Conservation (phyloP, 495 filamentous ascomycete species). For the Amorphotheca resinae region DNA sequence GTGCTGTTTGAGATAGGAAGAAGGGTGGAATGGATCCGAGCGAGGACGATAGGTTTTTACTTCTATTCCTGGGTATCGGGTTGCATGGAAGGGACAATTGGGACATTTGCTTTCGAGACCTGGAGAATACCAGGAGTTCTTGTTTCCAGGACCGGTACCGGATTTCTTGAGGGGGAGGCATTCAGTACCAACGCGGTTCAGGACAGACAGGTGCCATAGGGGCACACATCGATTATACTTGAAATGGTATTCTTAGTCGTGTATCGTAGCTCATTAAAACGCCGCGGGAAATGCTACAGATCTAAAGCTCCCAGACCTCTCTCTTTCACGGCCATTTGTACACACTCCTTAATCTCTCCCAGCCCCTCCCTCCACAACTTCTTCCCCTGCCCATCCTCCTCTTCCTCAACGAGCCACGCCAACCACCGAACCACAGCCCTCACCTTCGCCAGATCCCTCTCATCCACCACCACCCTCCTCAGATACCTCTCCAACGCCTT, state of each 20-base stretch:
- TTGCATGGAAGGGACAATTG: neutral
- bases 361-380: slow-evolving; percentile 38
- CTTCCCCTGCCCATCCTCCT: slow-evolving; percentile 10
- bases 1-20: neutral
- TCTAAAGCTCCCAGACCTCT: slow-evolving; percentile 55
- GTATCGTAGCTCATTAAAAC: too few species aligned
- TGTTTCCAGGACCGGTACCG: neutral
- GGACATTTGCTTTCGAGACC: neutral
- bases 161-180: neutral
- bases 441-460: slow-evolving; percentile 65
- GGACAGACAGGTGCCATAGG: neutral
- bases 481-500: slow-evolving; percentile 57
- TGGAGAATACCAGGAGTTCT: neutral
- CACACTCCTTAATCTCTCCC: slow-evolving; percentile 37
- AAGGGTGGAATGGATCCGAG: slow-evolving; percentile 1
- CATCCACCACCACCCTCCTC: slow-evolving; percentile 51
- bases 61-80: too few species aligned
- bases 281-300: slow-evolving; percentile 8
- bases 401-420: slow-evolving; percentile 45
- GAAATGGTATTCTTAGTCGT: too few species aligned
- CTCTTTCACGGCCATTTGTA: slow-evolving; percentile 46
- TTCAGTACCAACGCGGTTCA: neutral
- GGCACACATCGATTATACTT: neutral
- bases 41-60: too few species aligned
- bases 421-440: slow-evolving; percentile 58